phyloP scores from a whole-genome alignment of 768 basidiomycete genomes.

The Phylloporus sp. region DNA sequence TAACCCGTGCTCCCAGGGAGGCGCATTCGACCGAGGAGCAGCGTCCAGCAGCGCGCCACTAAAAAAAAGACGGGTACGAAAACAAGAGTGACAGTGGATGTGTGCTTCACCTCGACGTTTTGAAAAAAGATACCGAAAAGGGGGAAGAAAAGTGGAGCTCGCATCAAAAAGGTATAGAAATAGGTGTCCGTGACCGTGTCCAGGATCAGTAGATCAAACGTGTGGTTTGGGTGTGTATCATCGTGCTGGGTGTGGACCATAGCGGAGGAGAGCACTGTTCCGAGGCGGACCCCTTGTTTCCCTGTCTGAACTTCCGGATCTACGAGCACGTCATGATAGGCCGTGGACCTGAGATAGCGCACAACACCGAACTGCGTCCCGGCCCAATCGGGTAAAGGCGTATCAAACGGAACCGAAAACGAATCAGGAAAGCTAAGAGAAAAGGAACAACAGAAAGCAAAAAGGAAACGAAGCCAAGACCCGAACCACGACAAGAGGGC shows the following conservation, averaged over 20 bases:
- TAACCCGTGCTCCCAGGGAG: too few species aligned
- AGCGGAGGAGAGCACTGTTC: not conserved
- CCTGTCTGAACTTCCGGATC: not conserved
- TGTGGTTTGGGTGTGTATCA: not conserved
- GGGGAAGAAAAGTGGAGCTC: not conserved
- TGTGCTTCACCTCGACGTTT: not conserved
- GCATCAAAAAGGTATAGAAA: constrained; percentile 11
- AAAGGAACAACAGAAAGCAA: not conserved
- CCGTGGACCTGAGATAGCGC: constrained; percentile 6
- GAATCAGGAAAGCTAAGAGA: not conserved
- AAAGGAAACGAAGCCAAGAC: not conserved
- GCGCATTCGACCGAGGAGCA: too few species aligned
- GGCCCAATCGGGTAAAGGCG: not conserved
- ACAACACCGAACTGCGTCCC: not conserved
- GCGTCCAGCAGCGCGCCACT: too few species aligned
- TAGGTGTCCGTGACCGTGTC: constrained; percentile 2
- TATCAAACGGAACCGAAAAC: constrained; percentile 6
- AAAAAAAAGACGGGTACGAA: too few species aligned
- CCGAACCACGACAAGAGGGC: not conserved
- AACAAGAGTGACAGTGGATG: too few species aligned
- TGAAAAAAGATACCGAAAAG: not conserved
- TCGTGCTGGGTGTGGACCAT: not conserved
- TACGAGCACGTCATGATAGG: not conserved
- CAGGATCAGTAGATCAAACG: constrained; percentile 7
- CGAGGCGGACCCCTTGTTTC: not conserved